Percentiles rank a stretch among this genome's conserved stretches.
These are phyloP conservation scores for Fraxinus xanthoxyloides DNA, from an alignment of 305 asterid genomes.

Conservation along the genomic window DNA sequence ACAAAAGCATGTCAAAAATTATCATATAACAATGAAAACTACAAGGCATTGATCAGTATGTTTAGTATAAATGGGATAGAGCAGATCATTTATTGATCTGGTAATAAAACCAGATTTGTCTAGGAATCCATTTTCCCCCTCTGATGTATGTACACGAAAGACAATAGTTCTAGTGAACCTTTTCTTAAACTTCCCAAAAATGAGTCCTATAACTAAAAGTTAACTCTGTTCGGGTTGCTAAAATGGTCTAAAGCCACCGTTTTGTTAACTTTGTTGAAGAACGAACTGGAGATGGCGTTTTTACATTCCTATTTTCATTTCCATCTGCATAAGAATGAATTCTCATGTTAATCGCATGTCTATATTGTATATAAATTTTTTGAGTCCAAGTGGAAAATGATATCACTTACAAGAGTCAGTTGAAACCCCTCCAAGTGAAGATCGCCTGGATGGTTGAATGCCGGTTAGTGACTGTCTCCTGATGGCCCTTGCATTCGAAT, in stretches of 20 bases:
- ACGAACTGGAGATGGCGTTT: slow-evolving; percentile 55
- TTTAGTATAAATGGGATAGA: neutral
- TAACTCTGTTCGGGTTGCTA: neutral
- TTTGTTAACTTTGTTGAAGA: slow-evolving; percentile 46
- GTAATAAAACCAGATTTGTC: neutral
- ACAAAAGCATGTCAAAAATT: neutral
- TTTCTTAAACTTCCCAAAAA: slow-evolving; percentile 1
- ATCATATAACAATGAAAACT: neutral
- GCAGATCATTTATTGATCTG: neutral
- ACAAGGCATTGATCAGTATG: neutral
- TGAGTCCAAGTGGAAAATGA: neutral
- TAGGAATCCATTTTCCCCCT: neutral
- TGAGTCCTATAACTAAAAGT: slow-evolving; percentile 22
- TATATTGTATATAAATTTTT: neutral
- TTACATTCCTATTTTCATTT: slow-evolving; percentile 43
- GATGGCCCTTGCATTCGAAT: slow-evolving; percentile 45
- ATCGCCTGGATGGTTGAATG: slow-evolving; percentile 50
- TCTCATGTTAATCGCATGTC: neutral
- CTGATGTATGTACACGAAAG: slow-evolving; percentile 20
- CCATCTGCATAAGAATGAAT: slow-evolving; percentile 31
- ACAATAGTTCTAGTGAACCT: neutral
- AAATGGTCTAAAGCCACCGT: slow-evolving; percentile 51
- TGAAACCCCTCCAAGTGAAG: slow-evolving; percentile 48
- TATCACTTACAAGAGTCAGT: slow-evolving; percentile 47
- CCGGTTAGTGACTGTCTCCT: slow-evolving; percentile 79